Percentiles rank a stretch among this genome's conserved stretches.
Conservation (phyloP, 345 rosid genomes). For the Psidium guajava region DNA sequence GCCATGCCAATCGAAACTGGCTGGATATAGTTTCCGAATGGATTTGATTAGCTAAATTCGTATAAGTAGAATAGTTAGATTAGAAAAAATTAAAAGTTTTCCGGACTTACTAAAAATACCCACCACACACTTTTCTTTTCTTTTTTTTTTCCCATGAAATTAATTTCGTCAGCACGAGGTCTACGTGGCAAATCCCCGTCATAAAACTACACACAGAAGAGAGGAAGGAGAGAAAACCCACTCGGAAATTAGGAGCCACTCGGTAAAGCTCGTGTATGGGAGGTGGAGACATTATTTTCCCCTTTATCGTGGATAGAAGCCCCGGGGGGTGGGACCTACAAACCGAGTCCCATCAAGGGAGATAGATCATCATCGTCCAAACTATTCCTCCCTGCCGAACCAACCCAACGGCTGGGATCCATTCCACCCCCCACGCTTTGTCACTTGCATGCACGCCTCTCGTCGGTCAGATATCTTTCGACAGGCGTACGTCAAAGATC, state of each 20-base stretch:
- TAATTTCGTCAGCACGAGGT: background rate
- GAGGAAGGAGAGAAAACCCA: background rate
- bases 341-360: background rate
- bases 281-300: background rate
- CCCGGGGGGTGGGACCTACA: background rate
- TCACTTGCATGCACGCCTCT: background rate
- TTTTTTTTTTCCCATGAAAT: background rate
- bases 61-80: background rate
- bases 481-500: conserved; percentile 35
- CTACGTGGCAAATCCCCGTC: background rate
- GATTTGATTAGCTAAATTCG: background rate
- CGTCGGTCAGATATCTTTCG: conserved; percentile 11
- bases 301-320: background rate
- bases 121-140: too few species aligned
- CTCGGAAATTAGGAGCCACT: background rate
- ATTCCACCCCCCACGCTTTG: background rate
- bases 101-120: background rate
- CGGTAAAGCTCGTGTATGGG: conserved; percentile 8
- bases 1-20: too few species aligned
- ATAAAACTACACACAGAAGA: background rate
- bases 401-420: background rate
- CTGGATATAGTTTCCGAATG: background rate
- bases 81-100: background rate
- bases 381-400: too few species aligned
- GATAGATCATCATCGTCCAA: too few species aligned